These are phyloP conservation scores for Aspergillus proliferans DNA, from an alignment of 2,329 filamentous ascomycete species.

Conservation along the genomic window DNA sequence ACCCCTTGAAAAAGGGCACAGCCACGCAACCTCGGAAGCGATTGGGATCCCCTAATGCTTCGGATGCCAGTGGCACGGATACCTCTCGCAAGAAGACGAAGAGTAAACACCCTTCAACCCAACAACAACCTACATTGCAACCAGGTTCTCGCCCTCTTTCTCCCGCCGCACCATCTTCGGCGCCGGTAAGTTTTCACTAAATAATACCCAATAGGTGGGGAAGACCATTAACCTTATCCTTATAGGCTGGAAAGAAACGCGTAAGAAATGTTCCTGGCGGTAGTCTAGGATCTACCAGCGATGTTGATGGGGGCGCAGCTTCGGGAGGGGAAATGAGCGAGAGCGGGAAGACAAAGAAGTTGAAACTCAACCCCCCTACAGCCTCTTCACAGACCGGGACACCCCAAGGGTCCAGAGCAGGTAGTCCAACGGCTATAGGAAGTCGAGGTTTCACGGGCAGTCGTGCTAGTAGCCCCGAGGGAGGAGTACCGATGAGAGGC, in stretches of 20 bases:
- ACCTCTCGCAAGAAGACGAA: conserved; percentile 74
- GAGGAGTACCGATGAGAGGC: conserved; percentile 18
- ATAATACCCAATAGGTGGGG: background rate
- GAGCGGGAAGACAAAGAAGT: conserved; percentile 41
- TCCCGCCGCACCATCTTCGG: conserved; percentile 59
- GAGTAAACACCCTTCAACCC: conserved; percentile 52
- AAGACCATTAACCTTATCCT: conserved; percentile 1
- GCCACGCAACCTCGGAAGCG: conserved; percentile 64
- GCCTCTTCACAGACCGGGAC: conserved; percentile 33
- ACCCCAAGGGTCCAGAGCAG: conserved; percentile 44
- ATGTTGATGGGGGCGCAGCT: conserved; percentile 49
- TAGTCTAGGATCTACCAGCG: conserved; percentile 47
- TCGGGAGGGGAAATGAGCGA: conserved; percentile 43
- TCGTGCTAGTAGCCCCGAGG: conserved; percentile 37
- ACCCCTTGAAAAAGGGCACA: conserved; percentile 47
- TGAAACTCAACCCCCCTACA: conserved; percentile 42
- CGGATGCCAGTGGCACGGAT: conserved; percentile 88
- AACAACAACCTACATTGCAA: conserved; percentile 25
- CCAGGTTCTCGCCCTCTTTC: conserved; percentile 53
- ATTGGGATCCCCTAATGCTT: conserved; percentile 76
- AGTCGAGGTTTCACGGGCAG: conserved; percentile 25
- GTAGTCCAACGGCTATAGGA: conserved; percentile 37
- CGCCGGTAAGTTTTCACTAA: conserved; percentile 25
- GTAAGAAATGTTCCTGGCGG: conserved; percentile 25
- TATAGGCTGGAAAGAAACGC: conserved; percentile 48